Conservation (phyloP, 1,284 basidiomycete species). For the Athelia sp. region DNA sequence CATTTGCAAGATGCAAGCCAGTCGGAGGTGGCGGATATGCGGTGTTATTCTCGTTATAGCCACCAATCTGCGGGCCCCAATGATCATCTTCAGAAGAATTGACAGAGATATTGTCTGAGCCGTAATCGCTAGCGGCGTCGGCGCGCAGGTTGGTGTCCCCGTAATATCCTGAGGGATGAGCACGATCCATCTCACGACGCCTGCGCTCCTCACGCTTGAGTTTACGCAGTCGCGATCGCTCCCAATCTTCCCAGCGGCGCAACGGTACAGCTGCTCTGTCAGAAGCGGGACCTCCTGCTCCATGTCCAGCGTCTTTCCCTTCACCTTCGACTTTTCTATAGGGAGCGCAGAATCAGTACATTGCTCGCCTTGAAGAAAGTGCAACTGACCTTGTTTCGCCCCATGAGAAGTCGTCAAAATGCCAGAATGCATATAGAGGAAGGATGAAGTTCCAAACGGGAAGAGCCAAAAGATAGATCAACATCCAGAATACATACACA, state of each 20-base stretch:
- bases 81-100: constrained; percentile 89
- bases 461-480: constrained; percentile 88
- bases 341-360: constrained; percentile 10
- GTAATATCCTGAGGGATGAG: constrained; percentile 64
- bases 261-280: constrained; percentile 73
- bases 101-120: constrained; percentile 73
- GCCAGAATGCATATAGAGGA: constrained; percentile 96
- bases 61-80: constrained; percentile 84
- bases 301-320: constrained; percentile 73
- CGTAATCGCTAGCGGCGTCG: constrained; percentile 57
- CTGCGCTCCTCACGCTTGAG: constrained; percentile 86
- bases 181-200: constrained; percentile 72
- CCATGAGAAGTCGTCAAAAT: constrained; percentile 99
- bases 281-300: constrained; percentile 53
- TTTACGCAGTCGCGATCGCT: constrained; percentile 93
- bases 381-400: constrained; percentile 83
- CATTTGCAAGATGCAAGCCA: constrained; percentile 48
- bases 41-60: constrained; percentile 81
- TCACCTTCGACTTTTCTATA: constrained; percentile 92
- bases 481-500: constrained; percentile 97
- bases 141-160: constrained; percentile 49
- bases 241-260: constrained; percentile 99
- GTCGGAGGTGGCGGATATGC: constrained; percentile 81
- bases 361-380: constrained; percentile 1
- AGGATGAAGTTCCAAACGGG: constrained; percentile 96